These are phyloP conservation scores for Ligustrum vulgare DNA, from an alignment of 257 asterid species.

Conservation along the genomic window DNA sequence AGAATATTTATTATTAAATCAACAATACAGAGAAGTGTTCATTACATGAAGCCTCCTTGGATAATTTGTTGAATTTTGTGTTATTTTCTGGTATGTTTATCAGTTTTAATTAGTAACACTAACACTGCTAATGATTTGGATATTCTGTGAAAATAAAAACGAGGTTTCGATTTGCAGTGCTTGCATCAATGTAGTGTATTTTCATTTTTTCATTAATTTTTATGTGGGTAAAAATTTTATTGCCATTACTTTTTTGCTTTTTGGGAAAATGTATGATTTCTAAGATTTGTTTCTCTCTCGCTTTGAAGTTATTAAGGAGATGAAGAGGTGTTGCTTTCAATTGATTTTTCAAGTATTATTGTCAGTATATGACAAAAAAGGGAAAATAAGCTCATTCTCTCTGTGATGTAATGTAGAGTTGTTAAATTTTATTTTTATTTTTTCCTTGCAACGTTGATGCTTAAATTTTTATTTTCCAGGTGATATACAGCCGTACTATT, in stretches of 20 bases:
- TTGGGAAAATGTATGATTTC: neutral
- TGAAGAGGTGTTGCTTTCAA: neutral
- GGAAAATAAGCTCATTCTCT: neutral
- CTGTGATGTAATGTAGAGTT: neutral
- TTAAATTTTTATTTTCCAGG: slow-evolving; percentile 34
- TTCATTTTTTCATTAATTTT: neutral
- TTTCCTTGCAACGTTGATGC: neutral
- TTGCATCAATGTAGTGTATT: neutral
- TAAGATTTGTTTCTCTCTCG: neutral
- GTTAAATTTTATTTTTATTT: neutral
- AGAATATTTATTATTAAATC: slow-evolving; percentile 6
- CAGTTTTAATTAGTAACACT: neutral
- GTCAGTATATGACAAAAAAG: neutral
- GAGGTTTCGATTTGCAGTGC: neutral
- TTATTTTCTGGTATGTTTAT: slow-evolving; percentile 41
- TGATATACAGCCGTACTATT: slow-evolving; percentile 23
- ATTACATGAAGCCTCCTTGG: slow-evolving; percentile 62
- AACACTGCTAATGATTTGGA: neutral
- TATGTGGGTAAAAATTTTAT: neutral
- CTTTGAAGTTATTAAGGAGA: neutral
- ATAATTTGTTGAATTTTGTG: slow-evolving; percentile 15
- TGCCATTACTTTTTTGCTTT: neutral
- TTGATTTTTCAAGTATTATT: neutral
- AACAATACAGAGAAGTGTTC: neutral
- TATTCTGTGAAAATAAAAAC: neutral